Evolutionary conservation across 1,284 basidiomycete genomes (phyloP).

Genomic region (Malassezia yamatoensis): DNA sequence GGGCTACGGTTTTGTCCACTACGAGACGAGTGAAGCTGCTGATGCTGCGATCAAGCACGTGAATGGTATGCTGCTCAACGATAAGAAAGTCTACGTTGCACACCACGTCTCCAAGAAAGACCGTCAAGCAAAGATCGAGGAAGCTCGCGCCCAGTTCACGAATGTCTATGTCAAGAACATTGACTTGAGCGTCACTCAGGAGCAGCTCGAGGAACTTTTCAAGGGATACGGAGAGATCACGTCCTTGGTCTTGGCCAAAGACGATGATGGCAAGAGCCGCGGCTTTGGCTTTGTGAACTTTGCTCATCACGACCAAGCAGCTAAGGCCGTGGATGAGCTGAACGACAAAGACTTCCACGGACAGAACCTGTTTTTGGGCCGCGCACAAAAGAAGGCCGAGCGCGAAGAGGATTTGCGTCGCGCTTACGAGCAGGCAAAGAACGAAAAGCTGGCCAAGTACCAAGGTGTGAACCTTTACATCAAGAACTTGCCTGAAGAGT

Average conservation of each 20-base stretch:
- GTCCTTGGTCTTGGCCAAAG: conserved; percentile 67
- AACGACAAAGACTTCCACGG: conserved; percentile 79
- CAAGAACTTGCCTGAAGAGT: conserved; percentile 64
- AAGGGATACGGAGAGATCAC: conserved; percentile 71
- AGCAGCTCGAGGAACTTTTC: conserved; percentile 80
- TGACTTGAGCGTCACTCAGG: conserved; percentile 70
- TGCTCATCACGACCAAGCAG: conserved; percentile 81
- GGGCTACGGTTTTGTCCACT: conserved; percentile 91
- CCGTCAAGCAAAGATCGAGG: conserved; percentile 72
- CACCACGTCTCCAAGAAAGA: conserved; percentile 95
- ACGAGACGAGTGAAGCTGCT: conserved; percentile 93
- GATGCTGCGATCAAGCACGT: conserved; percentile 86
- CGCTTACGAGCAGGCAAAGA: conserved; percentile 84
- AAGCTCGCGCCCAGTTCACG: conserved; percentile 91
- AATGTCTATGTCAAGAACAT: conserved; percentile 99
- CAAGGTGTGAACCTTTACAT: conserved; percentile 99
- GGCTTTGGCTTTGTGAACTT: conserved; percentile 99
- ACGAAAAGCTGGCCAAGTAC: conserved; percentile 96
- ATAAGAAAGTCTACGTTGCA: conserved; percentile 78
- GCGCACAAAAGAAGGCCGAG: conserved; percentile 97
- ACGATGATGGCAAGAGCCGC: conserved; percentile 73
- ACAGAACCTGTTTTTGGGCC: conserved; percentile 86
- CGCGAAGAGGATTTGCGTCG: conserved; percentile 91
- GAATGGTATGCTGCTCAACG: conserved; percentile 98
- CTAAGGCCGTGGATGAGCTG: conserved; percentile 76